These are phyloP conservation scores for Neopestalotiopsis sp. DNA, from an alignment of 2,329 filamentous ascomycete species.

Conservation along the genomic window DNA sequence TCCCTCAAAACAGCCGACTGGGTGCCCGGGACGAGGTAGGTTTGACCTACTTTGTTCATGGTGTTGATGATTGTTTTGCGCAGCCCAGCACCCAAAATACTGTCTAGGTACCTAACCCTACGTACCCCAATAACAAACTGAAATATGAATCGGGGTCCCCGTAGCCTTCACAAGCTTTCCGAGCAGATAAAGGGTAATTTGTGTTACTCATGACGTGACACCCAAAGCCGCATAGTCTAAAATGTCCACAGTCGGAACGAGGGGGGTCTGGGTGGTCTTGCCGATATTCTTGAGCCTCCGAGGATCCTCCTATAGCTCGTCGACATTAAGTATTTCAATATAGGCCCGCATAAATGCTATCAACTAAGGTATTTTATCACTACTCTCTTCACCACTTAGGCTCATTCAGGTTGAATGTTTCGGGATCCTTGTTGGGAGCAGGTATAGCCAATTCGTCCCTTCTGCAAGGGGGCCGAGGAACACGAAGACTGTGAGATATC, in stretches of 20 bases:
- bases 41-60: neutral
- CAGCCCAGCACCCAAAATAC: no score
- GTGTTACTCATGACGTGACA: neutral
- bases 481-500: neutral
- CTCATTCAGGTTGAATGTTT: neutral
- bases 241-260: neutral
- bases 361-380: neutral
- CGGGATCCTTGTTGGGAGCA: neutral
- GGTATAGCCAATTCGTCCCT: neutral
- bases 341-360: neutral
- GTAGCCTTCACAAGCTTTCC: constrained; percentile 3
- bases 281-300: neutral
- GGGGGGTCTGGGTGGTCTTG: neutral
- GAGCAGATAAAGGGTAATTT: neutral
- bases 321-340: neutral
- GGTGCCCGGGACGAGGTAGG: neutral
- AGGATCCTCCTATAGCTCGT: neutral
- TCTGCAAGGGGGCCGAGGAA: neutral
- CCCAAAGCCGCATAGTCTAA: neutral
- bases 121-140: neutral
- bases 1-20: neutral
- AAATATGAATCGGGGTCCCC: constrained; percentile 10
- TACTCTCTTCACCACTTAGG: neutral
- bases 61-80: no score
- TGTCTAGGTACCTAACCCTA: neutral